Conservation (phyloP, 208 protist species). For the Kentomonas sorsogonicus region DNA sequence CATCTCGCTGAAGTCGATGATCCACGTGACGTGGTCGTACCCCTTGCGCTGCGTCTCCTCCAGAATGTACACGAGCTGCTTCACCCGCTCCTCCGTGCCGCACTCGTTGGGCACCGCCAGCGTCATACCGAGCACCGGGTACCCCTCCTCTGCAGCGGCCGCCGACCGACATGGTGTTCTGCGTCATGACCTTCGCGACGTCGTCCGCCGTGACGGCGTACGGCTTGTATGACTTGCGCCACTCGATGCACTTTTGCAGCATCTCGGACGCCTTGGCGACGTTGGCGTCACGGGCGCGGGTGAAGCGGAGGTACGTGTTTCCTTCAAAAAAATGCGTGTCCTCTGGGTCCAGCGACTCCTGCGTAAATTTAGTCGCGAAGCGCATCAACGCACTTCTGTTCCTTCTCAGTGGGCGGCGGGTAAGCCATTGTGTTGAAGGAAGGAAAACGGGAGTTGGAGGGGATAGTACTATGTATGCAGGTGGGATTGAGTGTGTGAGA, state of each 20-base stretch:
- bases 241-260: slow-evolving; percentile 38
- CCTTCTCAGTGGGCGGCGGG: not conserved
- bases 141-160: slow-evolving; percentile 33
- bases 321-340: slow-evolving; percentile 51
- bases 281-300: slow-evolving; percentile 39
- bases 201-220: slow-evolving; percentile 36
- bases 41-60: slow-evolving; percentile 38
- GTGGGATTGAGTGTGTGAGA: too few relatives aligned
- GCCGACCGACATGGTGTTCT: slow-evolving; percentile 22
- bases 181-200: slow-evolving; percentile 33
- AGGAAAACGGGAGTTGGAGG: too few relatives aligned
- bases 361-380: too few relatives aligned
- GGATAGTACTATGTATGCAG: too few relatives aligned
- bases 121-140: slow-evolving; percentile 34
- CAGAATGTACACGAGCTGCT: slow-evolving; percentile 36
- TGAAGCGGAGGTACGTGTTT: slow-evolving; percentile 67
- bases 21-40: slow-evolving; percentile 46
- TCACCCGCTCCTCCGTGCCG: slow-evolving; percentile 27
- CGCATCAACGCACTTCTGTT: not conserved
- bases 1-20: slow-evolving; percentile 47
- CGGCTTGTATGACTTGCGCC: slow-evolving; percentile 44
- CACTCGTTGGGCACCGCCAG: slow-evolving; percentile 30
- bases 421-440: too few relatives aligned
- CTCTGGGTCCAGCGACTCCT: slow-evolving; percentile 32
- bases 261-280: slow-evolving; percentile 31